Evolutionary conservation across 2,329 filamentous ascomycete species (phyloP).

Genomic region (Alternaria hordeiaustralica): DNA sequence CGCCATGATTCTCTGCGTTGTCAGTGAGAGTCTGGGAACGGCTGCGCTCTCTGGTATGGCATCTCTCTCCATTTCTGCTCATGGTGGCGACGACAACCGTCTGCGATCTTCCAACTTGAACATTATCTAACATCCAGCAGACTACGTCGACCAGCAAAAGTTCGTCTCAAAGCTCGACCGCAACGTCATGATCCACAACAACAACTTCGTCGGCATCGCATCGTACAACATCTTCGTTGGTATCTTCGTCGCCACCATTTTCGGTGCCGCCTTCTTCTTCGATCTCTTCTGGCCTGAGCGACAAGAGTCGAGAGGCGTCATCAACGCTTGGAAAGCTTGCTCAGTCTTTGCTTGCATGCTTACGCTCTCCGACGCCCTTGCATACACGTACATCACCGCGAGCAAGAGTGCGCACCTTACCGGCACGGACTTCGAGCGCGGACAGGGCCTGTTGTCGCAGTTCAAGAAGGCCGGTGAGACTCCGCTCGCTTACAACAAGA

Average conservation of each 20-base stretch:
- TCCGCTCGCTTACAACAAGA: conserved; percentile 56
- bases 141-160: conserved; percentile 63
- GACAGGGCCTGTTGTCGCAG: conserved; percentile 44
- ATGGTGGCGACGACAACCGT: background rate
- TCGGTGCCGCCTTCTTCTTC: conserved; percentile 67
- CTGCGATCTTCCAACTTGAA: background rate
- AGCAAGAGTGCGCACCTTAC: conserved; percentile 55
- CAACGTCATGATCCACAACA: conserved; percentile 58
- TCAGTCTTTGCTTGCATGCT: conserved; percentile 57
- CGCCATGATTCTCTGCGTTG: conserved; percentile 64
- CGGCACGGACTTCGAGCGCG: conserved; percentile 46
- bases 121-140: conserved; percentile 33
- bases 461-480: conserved; percentile 36
- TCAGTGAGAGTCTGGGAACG: conserved; percentile 64
- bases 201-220: conserved; percentile 62
- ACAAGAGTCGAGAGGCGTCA: conserved; percentile 56
- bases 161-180: conserved; percentile 52
- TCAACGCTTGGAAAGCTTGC: conserved; percentile 62
- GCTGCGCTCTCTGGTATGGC: conserved; percentile 59
- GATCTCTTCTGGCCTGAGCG: conserved; percentile 67
- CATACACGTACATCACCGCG: conserved; percentile 60
- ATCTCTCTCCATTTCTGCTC: background rate
- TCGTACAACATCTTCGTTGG: conserved; percentile 67
- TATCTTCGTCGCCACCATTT: conserved; percentile 63
- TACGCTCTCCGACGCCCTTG: conserved; percentile 56